Conservation (phyloP, 768 basidiomycete species). For the Naganishia friedmannii region DNA sequence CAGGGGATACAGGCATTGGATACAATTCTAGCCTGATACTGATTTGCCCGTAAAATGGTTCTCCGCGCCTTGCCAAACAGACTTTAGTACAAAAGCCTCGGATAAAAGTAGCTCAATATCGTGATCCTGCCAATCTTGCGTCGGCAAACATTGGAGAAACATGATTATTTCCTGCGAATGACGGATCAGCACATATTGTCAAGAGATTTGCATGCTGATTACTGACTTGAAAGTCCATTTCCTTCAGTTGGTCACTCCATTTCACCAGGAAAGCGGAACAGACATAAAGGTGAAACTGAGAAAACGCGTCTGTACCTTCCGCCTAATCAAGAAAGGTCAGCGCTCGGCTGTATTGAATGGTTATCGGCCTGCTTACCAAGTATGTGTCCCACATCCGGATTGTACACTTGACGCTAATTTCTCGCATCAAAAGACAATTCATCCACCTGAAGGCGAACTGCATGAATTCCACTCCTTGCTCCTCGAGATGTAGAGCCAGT, state of each 20-base stretch:
- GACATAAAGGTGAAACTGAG: constrained; percentile 96
- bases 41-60: constrained; percentile 44
- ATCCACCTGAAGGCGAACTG: constrained; percentile 99
- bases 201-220: not conserved
- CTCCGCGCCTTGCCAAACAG: constrained; percentile 52
- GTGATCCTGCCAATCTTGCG: constrained; percentile 87
- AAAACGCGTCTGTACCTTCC: constrained; percentile 95
- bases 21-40: not conserved
- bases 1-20: not conserved
- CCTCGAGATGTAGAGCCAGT: constrained; percentile 76
- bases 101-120: constrained; percentile 92
- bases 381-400: constrained; percentile 99
- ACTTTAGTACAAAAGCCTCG: constrained; percentile 76
- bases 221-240: constrained; percentile 96
- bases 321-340: constrained; percentile 59
- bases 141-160: constrained; percentile 64
- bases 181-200: not conserved
- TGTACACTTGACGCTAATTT: constrained; percentile 93
- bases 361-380: constrained; percentile 60
- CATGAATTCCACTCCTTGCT: constrained; percentile 96
- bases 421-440: constrained; percentile 97
- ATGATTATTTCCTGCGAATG: constrained; percentile 85
- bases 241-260: constrained; percentile 87
- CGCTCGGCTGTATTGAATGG: not conserved
- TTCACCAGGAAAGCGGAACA: constrained; percentile 94